Evolutionary conservation across 1,284 basidiomycete species (phyloP).

Genomic region (Pterulicium gracile): DNA sequence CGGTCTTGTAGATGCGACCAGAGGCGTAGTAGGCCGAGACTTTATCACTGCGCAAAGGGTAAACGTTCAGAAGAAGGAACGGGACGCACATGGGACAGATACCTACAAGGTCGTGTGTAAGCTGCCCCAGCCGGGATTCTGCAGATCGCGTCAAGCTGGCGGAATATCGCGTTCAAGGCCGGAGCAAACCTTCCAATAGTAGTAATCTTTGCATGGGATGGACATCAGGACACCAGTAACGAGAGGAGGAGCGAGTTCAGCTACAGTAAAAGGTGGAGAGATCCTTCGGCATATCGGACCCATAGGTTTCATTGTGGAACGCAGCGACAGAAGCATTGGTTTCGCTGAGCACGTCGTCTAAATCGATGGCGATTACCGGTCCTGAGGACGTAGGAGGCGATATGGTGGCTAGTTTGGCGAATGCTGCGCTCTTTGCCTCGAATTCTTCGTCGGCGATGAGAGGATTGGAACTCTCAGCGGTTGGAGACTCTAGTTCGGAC

Average conservation of each 20-base stretch:
- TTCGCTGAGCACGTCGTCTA: conserved; percentile 68
- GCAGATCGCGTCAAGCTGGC: conserved; percentile 6
- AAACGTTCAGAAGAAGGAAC: too few species aligned
- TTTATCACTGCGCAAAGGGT: too few species aligned
- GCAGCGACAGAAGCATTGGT: conserved; percentile 53
- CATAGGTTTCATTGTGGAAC: conserved; percentile 68
- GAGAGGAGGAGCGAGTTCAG: conserved; percentile 16
- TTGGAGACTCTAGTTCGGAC: background rate
- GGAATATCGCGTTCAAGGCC: background rate
- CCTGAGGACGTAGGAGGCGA: conserved; percentile 17
- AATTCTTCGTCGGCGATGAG: background rate
- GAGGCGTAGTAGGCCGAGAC: conserved; percentile 50
- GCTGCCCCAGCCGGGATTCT: conserved; percentile 68
- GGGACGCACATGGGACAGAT: too few species aligned
- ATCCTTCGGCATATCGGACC: conserved; percentile 30
- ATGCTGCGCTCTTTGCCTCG: conserved; percentile 1
- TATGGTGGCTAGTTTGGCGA: conserved; percentile 17
- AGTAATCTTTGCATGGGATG: conserved; percentile 30
- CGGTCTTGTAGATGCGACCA: conserved; percentile 38
- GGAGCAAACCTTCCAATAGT: conserved; percentile 53
- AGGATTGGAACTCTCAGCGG: background rate
- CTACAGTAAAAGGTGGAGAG: conserved; percentile 53
- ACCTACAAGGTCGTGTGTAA: conserved; percentile 47
- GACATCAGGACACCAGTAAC: conserved; percentile 7
- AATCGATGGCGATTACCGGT: conserved; percentile 58